A percentile compares a stretch with the other conserved stretches of the same genome.
These are phyloP conservation scores for Suhomyces sp. DNA, from an alignment of 805 yeast species.

Conservation along the genomic window DNA sequence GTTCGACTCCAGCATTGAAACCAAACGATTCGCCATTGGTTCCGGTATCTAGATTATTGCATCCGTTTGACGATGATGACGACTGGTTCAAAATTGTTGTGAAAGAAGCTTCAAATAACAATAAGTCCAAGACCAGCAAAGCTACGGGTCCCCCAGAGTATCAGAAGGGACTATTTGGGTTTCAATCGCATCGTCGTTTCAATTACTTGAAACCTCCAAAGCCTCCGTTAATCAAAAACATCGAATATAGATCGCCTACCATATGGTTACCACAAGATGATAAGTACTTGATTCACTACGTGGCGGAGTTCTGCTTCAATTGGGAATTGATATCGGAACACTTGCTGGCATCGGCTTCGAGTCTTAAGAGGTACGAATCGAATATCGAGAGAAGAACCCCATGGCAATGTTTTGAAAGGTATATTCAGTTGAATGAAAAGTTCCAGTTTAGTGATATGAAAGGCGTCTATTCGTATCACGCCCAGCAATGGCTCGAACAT, in stretches of 20 bases:
- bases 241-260: constrained; percentile 85
- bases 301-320: constrained; percentile 82
- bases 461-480: constrained; percentile 78
- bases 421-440: constrained; percentile 85
- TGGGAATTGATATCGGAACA: constrained; percentile 91
- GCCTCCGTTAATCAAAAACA: constrained; percentile 80
- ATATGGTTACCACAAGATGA: constrained; percentile 97
- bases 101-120: constrained; percentile 28
- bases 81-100: constrained; percentile 58
- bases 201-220: constrained; percentile 79
- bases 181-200: constrained; percentile 49
- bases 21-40: constrained; percentile 36
- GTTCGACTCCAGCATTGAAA: constrained; percentile 19
- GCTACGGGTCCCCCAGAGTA: constrained; percentile 33
- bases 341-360: constrained; percentile 61
- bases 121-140: constrained; percentile 1
- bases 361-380: constrained; percentile 62
- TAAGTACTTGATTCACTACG: constrained; percentile 69
- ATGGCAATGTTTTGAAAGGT: constrained; percentile 98
- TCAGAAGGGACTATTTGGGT: constrained; percentile 60
- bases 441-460: constrained; percentile 84
- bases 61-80: constrained; percentile 62
- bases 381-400: constrained; percentile 95
- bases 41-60: constrained; percentile 63
- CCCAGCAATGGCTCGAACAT: constrained; percentile 89